Conservation (phyloP, 257 asterid species). For the Plantago ovata region DNA sequence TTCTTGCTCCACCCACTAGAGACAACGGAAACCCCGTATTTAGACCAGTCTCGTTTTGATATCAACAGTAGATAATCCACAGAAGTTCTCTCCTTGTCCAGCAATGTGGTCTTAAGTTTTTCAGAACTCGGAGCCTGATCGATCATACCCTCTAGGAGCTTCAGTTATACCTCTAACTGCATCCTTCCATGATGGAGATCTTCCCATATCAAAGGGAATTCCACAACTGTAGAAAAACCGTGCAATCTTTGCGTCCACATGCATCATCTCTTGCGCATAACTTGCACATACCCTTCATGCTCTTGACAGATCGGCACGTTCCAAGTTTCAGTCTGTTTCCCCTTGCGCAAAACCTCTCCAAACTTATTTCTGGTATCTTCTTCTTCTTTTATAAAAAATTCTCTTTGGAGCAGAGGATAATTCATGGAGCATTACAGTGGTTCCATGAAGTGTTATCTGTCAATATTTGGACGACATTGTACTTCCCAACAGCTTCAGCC, state of each 20-base stretch:
- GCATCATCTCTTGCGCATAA: constrained; percentile 1
- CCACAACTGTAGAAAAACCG: constrained; percentile 6
- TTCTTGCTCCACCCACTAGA: constrained; percentile 10
- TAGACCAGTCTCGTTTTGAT: constrained; percentile 8
- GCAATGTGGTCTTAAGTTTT: no score
- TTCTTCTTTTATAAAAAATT: constrained; percentile 12
- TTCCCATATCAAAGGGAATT: constrained; percentile 7
- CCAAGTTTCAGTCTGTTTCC: not conserved
- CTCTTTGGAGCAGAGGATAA: constrained; percentile 6
- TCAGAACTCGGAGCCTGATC: constrained; percentile 12
- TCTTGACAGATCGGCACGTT: not conserved
- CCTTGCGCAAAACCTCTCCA: constrained; percentile 6
- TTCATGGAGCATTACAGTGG: not conserved
- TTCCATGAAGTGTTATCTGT: no score
- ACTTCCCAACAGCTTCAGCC: no score
- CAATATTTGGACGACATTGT: no score
- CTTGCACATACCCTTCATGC: not conserved
- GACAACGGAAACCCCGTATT: constrained; percentile 12
- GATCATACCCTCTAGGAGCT: no score
- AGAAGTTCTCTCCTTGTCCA: no score
- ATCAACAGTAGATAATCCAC: not conserved
- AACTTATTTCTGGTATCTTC: constrained; percentile 1
- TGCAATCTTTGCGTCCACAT: constrained; percentile 1
- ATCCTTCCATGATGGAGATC: no score
- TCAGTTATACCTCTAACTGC: no score